Evolutionary conservation across 108 stramenopile genomes (phyloP).

Genomic region (Pseudonitzschia pungens): DNA sequence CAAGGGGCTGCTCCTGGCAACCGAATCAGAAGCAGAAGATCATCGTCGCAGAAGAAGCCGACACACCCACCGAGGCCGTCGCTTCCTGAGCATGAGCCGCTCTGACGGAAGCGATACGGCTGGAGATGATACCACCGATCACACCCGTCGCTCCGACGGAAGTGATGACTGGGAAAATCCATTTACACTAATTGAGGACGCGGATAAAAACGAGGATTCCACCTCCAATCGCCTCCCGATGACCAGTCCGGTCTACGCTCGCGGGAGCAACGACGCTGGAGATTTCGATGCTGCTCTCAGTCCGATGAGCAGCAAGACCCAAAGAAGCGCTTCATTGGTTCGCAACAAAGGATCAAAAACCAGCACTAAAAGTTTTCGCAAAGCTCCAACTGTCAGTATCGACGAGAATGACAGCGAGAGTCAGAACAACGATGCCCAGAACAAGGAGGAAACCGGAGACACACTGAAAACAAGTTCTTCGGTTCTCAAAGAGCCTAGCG

Average conservation of each 20-base stretch:
- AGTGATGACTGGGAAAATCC: neutral
- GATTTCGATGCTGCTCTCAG: neutral
- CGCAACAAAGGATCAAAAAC: neutral
- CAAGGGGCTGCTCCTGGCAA: neutral
- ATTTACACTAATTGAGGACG: slow-evolving; percentile 2
- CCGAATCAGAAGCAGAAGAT: too few relatives aligned
- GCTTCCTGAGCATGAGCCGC: neutral
- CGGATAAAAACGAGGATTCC: neutral
- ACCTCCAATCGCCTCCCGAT: too few relatives aligned
- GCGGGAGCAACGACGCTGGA: neutral
- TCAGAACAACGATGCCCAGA: neutral
- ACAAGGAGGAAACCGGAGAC: neutral
- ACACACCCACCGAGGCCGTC: neutral
- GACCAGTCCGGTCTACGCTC: neutral
- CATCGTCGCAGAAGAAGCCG: too few relatives aligned
- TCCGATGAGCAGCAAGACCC: slow-evolving; percentile 5
- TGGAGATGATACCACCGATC: neutral
- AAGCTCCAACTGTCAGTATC: too few relatives aligned
- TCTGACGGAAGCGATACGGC: neutral
- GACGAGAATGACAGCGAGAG: too few relatives aligned
- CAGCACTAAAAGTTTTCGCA: too few relatives aligned
- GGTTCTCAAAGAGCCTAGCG: neutral
- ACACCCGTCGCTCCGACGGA: too few relatives aligned
- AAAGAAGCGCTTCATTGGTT: neutral
- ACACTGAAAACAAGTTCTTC: neutral